phyloP scores from a whole-genome alignment of 805 yeast genomes.

The Ogataea corticis region DNA sequence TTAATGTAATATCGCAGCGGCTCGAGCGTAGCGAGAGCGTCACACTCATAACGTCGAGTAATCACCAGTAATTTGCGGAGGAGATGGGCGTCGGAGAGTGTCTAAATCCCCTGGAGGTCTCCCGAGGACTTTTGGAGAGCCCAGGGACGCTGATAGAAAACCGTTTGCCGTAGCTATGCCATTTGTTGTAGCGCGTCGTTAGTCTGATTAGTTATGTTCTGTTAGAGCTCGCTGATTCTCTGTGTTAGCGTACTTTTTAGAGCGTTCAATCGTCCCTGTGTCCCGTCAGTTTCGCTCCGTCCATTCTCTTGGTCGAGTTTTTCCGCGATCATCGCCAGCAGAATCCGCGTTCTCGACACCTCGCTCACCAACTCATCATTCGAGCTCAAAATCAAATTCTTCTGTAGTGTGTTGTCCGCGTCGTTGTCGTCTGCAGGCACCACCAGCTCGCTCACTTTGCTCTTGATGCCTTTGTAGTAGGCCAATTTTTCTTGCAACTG shows the following conservation, averaged over 20 bases:
- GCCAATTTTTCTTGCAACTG: constrained; percentile 16
- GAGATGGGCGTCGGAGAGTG: no score
- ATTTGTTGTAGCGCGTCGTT: no score
- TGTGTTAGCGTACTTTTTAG: constrained; percentile 3
- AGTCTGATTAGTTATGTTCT: no score
- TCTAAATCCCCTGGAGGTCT: no score
- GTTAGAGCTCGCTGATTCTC: constrained; percentile 2
- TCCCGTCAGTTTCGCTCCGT: no score
- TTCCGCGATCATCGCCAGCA: constrained; percentile 19
- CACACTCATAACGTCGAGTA: no score
- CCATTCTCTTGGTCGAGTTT: constrained; percentile 14
- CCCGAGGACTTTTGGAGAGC: no score
- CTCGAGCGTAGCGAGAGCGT: no score
- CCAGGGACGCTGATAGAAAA: no score
- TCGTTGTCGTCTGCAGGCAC: constrained; percentile 8
- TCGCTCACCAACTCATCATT: constrained; percentile 25
- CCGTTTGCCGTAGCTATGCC: no score
- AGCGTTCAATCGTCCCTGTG: neutral
- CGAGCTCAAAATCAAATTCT: constrained; percentile 23
- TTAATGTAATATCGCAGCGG: constrained; percentile 3
- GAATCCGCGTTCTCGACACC: constrained; percentile 21
- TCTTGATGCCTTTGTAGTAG: constrained; percentile 19
- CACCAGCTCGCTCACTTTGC: constrained; percentile 13
- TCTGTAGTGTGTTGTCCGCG: constrained; percentile 18
- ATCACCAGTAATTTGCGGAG: no score